Evolutionary conservation across 2,329 filamentous ascomycete species (phyloP).

Genomic region (Clarireedia hainanense): DNA sequence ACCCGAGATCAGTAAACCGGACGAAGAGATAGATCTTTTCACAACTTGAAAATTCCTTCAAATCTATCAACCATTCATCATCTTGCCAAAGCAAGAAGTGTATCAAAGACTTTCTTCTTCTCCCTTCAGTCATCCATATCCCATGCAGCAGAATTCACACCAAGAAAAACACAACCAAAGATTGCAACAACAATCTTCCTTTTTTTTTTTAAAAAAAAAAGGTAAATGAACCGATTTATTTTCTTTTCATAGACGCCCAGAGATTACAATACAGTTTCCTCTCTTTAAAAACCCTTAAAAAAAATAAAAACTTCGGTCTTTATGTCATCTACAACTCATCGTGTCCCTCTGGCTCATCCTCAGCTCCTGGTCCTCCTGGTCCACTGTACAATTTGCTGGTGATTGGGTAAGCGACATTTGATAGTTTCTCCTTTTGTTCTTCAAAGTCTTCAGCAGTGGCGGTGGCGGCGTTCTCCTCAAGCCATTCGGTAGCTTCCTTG

Average conservation of each 20-base stretch:
- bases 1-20: too few relatives aligned
- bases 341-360: constrained; percentile 62
- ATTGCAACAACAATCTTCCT: not conserved
- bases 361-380: constrained; percentile 56
- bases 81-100: too few relatives aligned
- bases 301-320: not conserved
- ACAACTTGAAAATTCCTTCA: too few relatives aligned
- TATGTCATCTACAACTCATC: constrained; percentile 63
- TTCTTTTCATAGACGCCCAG: constrained; percentile 3
- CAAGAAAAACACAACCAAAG: too few relatives aligned
- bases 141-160: too few relatives aligned
- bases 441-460: constrained; percentile 92
- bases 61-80: too few relatives aligned
- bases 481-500: constrained; percentile 96
- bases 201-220: not conserved
- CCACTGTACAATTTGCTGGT: constrained; percentile 89
- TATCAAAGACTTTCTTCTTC: too few relatives aligned
- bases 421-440: constrained; percentile 99
- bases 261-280: constrained; percentile 3
- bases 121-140: too few relatives aligned
- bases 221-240: not conserved
- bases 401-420: constrained; percentile 93
- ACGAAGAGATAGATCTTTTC: too few relatives aligned
- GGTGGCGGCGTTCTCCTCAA: constrained; percentile 84
- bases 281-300: not conserved